phyloP scores from a whole-genome alignment of 2,329 filamentous ascomycete species.

The Phyllosticta citrichinensis region DNA sequence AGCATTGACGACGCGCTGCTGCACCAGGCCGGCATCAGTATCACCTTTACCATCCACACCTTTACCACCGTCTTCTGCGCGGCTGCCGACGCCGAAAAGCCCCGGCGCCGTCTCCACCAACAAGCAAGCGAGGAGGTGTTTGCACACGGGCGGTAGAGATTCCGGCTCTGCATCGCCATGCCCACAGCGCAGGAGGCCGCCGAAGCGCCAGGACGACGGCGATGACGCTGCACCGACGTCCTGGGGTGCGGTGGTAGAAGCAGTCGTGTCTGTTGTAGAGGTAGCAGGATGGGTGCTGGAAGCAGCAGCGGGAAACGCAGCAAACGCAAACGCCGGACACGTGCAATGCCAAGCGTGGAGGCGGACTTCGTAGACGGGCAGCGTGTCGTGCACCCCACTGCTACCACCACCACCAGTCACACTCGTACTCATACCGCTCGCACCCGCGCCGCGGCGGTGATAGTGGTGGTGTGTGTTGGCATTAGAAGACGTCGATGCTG shows the following conservation, averaged over 20 bases:
- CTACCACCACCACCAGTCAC: too few relatives aligned
- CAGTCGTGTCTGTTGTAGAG: neutral
- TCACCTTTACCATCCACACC: too few relatives aligned
- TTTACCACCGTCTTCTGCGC: too few relatives aligned
- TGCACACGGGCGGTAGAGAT: conserved; percentile 55
- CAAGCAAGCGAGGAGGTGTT: conserved; percentile 79
- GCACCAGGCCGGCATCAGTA: conserved; percentile 34
- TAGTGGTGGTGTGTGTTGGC: conserved; percentile 26
- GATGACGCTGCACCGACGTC: too few relatives aligned
- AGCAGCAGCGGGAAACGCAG: conserved; percentile 45
- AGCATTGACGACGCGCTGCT: conserved; percentile 43
- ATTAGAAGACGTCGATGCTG: too few relatives aligned
- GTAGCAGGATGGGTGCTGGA: too few relatives aligned
- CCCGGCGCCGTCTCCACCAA: conserved; percentile 55
- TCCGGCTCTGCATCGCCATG: too few relatives aligned
- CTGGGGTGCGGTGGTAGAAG: too few relatives aligned
- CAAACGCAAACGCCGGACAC: conserved; percentile 74
- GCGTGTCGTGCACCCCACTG: neutral
- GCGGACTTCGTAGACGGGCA: conserved; percentile 55
- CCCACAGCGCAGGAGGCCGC: conserved; percentile 35
- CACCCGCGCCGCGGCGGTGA: neutral
- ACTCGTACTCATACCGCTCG: too few relatives aligned
- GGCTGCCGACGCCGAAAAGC: conserved; percentile 37
- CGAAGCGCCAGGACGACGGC: conserved; percentile 31
- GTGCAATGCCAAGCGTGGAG: conserved; percentile 76